A percentile compares a stretch with the other conserved stretches of the same genome.
Evolutionary conservation across 176 grass and related monocot genomes (phyloP).

Genomic region (Phoenix dactylifera): DNA sequence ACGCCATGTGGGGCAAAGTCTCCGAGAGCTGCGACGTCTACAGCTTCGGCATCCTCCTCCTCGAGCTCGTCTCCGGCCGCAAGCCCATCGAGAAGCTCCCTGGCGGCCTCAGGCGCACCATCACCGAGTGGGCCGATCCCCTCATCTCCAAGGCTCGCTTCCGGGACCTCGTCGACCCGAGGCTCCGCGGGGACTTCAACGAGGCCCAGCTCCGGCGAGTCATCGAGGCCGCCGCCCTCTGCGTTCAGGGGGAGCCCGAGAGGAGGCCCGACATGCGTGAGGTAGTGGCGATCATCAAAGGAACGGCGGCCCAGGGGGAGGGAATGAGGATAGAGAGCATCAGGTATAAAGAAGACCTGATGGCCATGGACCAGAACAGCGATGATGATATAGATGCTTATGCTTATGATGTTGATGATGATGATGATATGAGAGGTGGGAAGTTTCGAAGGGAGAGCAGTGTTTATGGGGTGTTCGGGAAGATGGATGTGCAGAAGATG

Average conservation of each 20-base stretch:
- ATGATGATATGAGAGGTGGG: not conserved
- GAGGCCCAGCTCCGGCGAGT: slow-evolving; percentile 10
- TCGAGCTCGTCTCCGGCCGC: slow-evolving; percentile 18
- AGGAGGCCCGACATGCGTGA: slow-evolving; percentile 16
- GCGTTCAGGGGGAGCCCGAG: slow-evolving; percentile 17
- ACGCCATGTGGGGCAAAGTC: slow-evolving; percentile 23
- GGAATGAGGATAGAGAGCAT: slow-evolving; percentile 36
- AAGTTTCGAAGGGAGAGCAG: slow-evolving; percentile 41
- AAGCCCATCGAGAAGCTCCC: slow-evolving; percentile 28
- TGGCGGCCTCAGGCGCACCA: slow-evolving; percentile 13
- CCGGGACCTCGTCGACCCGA: slow-evolving; percentile 8
- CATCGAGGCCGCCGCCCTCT: slow-evolving; percentile 9
- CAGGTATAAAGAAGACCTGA: slow-evolving; percentile 38
- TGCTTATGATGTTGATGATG: not conserved
- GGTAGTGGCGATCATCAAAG: slow-evolving; percentile 9
- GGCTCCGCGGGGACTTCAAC: not conserved
- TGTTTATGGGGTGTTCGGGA: slow-evolving; percentile 44
- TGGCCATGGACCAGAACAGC: slow-evolving; percentile 39
- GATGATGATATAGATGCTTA: slow-evolving; percentile 14
- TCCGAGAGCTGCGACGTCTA: slow-evolving; percentile 25
- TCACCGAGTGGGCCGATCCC: slow-evolving; percentile 23
- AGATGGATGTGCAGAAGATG: slow-evolving; percentile 42
- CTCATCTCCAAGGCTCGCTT: slow-evolving; percentile 3
- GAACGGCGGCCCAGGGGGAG: not conserved
- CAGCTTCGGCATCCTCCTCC: slow-evolving; percentile 23